Conservation (phyloP, 306 rosid species). For the Purshia tridentata region DNA sequence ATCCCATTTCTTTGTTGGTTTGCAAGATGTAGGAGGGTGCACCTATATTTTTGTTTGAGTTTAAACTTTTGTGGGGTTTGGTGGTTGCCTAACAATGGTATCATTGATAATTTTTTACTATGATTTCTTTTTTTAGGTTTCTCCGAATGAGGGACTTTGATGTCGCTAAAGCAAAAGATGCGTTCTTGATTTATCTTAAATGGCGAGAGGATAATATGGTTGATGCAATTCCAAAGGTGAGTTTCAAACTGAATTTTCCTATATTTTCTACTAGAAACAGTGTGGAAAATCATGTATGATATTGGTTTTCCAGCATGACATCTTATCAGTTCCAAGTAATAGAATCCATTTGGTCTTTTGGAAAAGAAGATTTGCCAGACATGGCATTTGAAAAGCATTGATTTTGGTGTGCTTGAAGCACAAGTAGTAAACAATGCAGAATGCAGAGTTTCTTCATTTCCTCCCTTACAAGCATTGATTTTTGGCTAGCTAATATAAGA, state of each 20-base stretch:
- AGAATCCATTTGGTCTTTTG: neutral
- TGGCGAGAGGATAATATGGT: constrained; percentile 77
- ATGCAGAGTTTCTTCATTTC: neutral
- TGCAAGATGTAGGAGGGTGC: no score
- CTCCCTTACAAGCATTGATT: no score
- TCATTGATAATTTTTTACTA: neutral
- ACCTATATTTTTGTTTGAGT: no score
- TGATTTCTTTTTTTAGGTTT: constrained; percentile 44
- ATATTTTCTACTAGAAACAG: neutral
- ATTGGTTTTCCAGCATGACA: neutral
- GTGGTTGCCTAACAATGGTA: no score
- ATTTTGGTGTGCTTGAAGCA: neutral
- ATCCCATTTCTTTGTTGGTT: no score
- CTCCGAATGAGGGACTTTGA: constrained; percentile 90
- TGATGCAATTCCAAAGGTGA: constrained; percentile 65
- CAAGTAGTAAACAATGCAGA: no score
- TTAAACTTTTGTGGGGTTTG: no score
- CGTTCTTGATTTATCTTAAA: constrained; percentile 65
- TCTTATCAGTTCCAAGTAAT: neutral
- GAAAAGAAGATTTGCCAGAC: neutral
- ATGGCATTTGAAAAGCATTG: neutral
- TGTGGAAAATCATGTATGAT: neutral
- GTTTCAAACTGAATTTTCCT: neutral
- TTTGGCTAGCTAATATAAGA: no score
- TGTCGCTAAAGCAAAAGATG: constrained; percentile 55